Percentiles rank a stretch among this genome's conserved stretches.
Conservation (phyloP, 83 land plant species). For the Picea abies region DNA sequence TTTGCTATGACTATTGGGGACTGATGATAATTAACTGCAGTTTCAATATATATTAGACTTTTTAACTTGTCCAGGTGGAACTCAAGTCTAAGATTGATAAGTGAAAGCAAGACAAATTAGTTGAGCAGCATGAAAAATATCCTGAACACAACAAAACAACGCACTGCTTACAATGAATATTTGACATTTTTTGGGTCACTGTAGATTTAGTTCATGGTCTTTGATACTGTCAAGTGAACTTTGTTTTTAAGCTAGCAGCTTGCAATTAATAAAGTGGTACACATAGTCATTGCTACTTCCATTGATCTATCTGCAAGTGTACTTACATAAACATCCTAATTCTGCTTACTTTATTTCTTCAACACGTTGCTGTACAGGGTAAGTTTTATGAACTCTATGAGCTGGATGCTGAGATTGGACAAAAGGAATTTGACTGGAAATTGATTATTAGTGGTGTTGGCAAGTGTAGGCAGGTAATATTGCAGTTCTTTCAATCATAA, state of each 20-base stretch:
- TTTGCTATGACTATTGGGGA: neutral
- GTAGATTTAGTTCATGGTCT: too few relatives aligned
- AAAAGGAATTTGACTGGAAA: slow-evolving; percentile 97
- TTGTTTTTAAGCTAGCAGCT: neutral
- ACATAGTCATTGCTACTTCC: neutral
- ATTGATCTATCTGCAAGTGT: neutral
- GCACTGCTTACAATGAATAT: too few relatives aligned
- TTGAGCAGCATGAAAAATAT: neutral
- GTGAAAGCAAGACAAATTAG: neutral
- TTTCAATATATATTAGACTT: neutral
- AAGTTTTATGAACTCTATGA: slow-evolving; percentile 99
- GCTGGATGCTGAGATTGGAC: slow-evolving; percentile 96
- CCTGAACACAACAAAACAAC: neutral
- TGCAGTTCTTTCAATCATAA: slow-evolving; percentile 13
- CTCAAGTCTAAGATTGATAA: neutral
- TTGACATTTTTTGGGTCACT: too few relatives aligned
- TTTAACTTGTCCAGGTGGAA: neutral
- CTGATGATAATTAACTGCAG: neutral
- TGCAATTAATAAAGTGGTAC: neutral
- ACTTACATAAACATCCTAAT: neutral
- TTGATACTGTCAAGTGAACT: too few relatives aligned
- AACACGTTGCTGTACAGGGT: slow-evolving; percentile 51
- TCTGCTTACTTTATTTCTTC: neutral
- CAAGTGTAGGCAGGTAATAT: slow-evolving; percentile 89
- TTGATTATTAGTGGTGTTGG: slow-evolving; percentile 94